Evolutionary conservation across 2,329 filamentous ascomycete species (phyloP).

Genomic region (Fusarium tuaranense): DNA sequence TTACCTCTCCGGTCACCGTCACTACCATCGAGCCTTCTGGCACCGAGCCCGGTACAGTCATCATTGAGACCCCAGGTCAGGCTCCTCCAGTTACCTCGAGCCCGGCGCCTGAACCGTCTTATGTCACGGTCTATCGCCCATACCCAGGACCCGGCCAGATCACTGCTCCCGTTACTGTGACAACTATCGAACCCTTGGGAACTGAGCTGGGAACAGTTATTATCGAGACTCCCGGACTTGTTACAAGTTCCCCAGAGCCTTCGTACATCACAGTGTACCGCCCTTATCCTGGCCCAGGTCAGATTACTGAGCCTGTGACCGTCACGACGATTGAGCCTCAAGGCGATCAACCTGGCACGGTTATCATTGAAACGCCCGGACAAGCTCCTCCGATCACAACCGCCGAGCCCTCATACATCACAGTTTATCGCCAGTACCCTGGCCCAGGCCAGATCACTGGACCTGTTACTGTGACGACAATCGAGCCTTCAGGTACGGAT

Average conservation of each 20-base stretch:
- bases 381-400: background rate
- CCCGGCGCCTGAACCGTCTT: background rate
- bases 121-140: slow-evolving; percentile 19
- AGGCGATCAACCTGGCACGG: slow-evolving; percentile 13
- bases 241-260: background rate
- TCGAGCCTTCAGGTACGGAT: background rate
- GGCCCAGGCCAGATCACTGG: background rate
- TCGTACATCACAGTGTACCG: background rate
- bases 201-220: slow-evolving; percentile 29
- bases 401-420: background rate
- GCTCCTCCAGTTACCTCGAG: background rate
- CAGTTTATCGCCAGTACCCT: background rate
- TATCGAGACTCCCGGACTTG: slow-evolving; percentile 25
- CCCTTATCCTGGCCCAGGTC: background rate
- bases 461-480: background rate
- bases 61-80: slow-evolving; percentile 21
- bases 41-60: background rate
- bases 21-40: background rate
- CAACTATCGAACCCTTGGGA: slow-evolving; percentile 20
- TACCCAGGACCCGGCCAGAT: background rate
- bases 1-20: background rate
- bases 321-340: slow-evolving; percentile 7
- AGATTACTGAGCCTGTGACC: background rate
- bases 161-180: background rate
- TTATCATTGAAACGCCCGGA: slow-evolving; percentile 8